Base-by-base conservation (phyloP, 2,329 filamentous ascomycete genomes). In the Phaeosphaeria sp. region DNA sequence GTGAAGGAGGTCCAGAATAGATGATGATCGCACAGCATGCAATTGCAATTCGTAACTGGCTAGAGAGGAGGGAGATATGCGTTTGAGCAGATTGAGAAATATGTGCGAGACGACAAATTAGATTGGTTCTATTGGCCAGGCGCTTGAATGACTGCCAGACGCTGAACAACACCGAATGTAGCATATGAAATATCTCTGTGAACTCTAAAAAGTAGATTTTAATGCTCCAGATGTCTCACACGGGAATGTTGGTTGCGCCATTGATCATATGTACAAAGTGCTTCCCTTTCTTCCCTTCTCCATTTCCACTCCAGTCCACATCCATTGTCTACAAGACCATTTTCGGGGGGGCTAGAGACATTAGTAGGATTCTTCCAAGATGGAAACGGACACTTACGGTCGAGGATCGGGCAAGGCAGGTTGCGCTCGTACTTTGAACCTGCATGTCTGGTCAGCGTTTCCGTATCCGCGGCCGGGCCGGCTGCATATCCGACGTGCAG, bases 401-500 rank as follows among this genome's bases (percentile, higher is more conserved):
- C 90, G 57, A 96, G 82, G 67, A 89, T 88, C 33, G 89, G 93
- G 56, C 87, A 85, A 33, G 92, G 91, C 54, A 98, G 78, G 79
- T 99, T 99, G 77, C 95, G 87, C 81, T 98, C 95, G 79, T 90
- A 98, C 85, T 98, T 98, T 64, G 92, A 97, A 67, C 93, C 92
- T 96, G 67, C 46, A 25, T n/a, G 25, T 44, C 20, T 43, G 21
- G 60, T 71, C 53, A 71, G 65, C 54, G 60, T 63, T 47, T 27
- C 58, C 56, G 59, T 58, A 59, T 60, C 55, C 49, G 58, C 66
- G 64, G 66, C 66, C 66, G 66, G 46, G 21, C 44, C 65, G 58
- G 63, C 65, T 62, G 62, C 55, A 46, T 62, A 64, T 68, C 64
- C 63, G 65, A 46, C 51, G 41, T 41, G 42, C 52, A 54, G 56